Conservation (phyloP, 257 asterid species). For the Avicennia marina region DNA sequence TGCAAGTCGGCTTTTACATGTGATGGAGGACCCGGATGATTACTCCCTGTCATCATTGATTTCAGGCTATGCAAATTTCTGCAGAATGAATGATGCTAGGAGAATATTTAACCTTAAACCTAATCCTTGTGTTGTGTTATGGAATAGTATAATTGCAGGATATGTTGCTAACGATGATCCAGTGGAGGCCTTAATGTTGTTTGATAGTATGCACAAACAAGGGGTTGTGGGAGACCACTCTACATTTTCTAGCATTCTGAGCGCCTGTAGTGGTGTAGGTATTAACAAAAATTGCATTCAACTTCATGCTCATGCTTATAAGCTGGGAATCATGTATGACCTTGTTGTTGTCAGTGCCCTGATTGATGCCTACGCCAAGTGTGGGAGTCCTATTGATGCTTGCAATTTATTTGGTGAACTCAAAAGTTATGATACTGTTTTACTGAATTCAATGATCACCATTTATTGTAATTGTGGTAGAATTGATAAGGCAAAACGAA, state of each 20-base stretch:
- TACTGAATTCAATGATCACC: slow-evolving; percentile 77
- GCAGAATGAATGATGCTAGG: slow-evolving; percentile 67
- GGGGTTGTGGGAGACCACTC: slow-evolving; percentile 52
- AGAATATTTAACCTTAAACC: slow-evolving; percentile 38
- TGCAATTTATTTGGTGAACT: slow-evolving; percentile 57
- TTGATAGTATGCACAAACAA: slow-evolving; percentile 41
- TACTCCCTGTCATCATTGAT: slow-evolving; percentile 74
- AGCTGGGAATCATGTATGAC: slow-evolving; percentile 47
- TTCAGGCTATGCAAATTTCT: slow-evolving; percentile 53
- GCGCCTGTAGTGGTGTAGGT: slow-evolving; percentile 57
- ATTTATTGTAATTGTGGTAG: slow-evolving; percentile 55
- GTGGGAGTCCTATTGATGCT: slow-evolving; percentile 50
- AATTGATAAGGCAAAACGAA: slow-evolving; percentile 59
- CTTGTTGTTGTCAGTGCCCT: slow-evolving; percentile 63
- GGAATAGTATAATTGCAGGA: slow-evolving; percentile 79
- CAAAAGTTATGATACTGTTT: slow-evolving; percentile 51
- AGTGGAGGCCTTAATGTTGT: slow-evolving; percentile 45
- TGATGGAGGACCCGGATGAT: slow-evolving; percentile 52
- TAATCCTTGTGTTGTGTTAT: slow-evolving; percentile 51
- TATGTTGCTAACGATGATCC: slow-evolving; percentile 43
- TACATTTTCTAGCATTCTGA: slow-evolving; percentile 56
- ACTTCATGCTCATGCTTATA: slow-evolving; percentile 47
- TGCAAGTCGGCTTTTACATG: slow-evolving; percentile 36
- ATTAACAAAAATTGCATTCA: slow-evolving; percentile 39
- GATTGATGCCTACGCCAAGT: slow-evolving; percentile 65